Evolutionary conservation across 108 stramenopile genomes (phyloP), one percentile per base, ranked within the genome.

Genomic region (Cyclotella choctawhatcheeana): DNA sequence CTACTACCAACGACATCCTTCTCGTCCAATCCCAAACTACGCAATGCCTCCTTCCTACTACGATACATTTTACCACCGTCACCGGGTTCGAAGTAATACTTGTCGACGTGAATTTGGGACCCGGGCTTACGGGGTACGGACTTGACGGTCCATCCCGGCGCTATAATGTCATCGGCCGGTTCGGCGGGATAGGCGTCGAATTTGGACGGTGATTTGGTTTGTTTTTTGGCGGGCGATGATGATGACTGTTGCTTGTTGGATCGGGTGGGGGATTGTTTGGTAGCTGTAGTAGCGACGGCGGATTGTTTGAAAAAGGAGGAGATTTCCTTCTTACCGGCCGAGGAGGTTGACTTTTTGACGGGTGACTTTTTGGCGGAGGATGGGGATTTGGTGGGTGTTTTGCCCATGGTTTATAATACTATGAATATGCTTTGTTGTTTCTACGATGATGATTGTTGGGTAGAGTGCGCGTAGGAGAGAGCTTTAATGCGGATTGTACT

Each of bases 81-180:
- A 21, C 43, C 35, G 20, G 59, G 59, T 43, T 43, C n/a, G 24
- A 43, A 44, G 59, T 60, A 60, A 30, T 60, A 60, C 18, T 22
- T 17, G 21, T 60, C 59, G 4, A 24, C 2, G 40, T 21, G 25
- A 13, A 44, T 60, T 1, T 13, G 22, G 22, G 22, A 24, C 10
- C 40, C 35, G 37, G 59, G 40, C 10, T 22, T 21, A 40, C 59
- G 59, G 21, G 59, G 59, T 35, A 60, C 37, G 40, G 27, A 27
- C 43, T 60, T 60, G 25, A 60, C 22, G 37, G 59, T 60, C 59
- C 59, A 60, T 60, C 59, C 59, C n/a, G 20, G 22, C 22, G 27
- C 59, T 6, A 60, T 22, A n/a, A n/a, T n/a, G n/a, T n/a, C n/a
- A 1, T 40, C 35, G 55, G 29, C 29, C 12, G 55, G 55, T 56